A percentile compares a stretch with the other conserved stretches of the same genome.
phyloP scores from a whole-genome alignment of 2,329 filamentous ascomycete genomes.

The Epichloe bromicola region DNA sequence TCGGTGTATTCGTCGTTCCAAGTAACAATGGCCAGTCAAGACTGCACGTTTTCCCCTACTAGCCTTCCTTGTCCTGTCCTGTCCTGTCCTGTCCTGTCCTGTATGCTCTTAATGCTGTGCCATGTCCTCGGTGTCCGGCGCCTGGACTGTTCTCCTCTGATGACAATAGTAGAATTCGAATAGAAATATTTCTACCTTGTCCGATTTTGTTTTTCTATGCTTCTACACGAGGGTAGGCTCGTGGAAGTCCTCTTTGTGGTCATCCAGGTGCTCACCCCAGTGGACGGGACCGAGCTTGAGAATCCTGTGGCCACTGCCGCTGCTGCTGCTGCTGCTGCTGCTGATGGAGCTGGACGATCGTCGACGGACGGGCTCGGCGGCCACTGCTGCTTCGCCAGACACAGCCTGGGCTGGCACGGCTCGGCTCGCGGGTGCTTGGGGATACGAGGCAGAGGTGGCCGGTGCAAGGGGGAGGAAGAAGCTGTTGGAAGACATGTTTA shows the following conservation, averaged over 20 bases:
- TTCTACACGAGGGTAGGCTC: constrained; percentile 22
- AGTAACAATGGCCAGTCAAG: too few relatives aligned
- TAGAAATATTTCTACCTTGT: constrained; percentile 14
- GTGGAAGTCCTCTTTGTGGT: constrained; percentile 43
- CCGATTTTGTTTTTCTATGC: constrained; percentile 16
- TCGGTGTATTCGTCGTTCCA: too few relatives aligned
- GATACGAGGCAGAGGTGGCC: constrained; percentile 42
- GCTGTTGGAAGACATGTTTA: constrained; percentile 7
- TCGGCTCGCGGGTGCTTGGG: constrained; percentile 25
- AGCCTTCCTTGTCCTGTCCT: neutral
- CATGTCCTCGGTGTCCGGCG: neutral
- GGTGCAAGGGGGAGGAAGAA: constrained; percentile 47
- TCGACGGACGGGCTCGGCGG: constrained; percentile 19
- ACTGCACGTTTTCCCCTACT: too few relatives aligned
- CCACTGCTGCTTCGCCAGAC: constrained; percentile 13
- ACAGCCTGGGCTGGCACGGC: constrained; percentile 6
- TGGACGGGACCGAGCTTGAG: constrained; percentile 53
- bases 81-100: neutral
- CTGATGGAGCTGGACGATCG: constrained; percentile 44
- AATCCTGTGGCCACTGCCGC: constrained; percentile 31
- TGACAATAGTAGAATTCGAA: neutral
- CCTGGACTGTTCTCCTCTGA: neutral
- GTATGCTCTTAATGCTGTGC: neutral
- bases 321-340: constrained; percentile 26
- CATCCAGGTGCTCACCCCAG: constrained; percentile 46